Evolutionary conservation across 2,329 filamentous ascomycete species (phyloP).

Genomic region (Chaetomium strumarium): DNA sequence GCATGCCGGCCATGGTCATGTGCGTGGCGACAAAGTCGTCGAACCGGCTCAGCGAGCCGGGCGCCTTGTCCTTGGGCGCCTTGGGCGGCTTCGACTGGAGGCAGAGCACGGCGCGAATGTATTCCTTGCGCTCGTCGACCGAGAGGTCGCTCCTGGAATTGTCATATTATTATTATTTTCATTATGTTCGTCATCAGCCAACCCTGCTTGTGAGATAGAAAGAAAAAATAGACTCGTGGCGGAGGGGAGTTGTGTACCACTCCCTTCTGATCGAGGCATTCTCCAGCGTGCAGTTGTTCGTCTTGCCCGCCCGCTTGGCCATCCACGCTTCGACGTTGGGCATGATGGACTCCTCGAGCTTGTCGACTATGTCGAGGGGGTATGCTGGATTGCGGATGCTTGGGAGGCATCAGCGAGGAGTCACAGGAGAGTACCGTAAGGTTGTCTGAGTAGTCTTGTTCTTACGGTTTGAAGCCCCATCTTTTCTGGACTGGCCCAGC

Average conservation of each 20-base stretch:
- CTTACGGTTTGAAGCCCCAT: conserved; percentile 10
- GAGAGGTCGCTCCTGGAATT: conserved; percentile 27
- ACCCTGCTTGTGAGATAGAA: no score
- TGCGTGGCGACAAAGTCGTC: conserved; percentile 33
- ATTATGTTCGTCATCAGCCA: background rate
- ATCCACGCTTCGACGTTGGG: conserved; percentile 27
- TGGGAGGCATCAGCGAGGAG: no score
- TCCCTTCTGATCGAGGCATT: conserved; percentile 26
- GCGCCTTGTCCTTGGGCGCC: conserved; percentile 22
- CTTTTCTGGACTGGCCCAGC: conserved; percentile 2
- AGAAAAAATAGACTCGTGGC: no score
- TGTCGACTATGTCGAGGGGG: conserved; percentile 27
- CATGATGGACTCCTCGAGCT: conserved; percentile 26
- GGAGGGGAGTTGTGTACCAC: no score
- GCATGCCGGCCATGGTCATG: conserved; percentile 25
- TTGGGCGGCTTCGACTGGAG: conserved; percentile 26
- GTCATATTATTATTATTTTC: no score
- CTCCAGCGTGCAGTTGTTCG: conserved; percentile 28
- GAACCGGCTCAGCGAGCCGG: conserved; percentile 25
- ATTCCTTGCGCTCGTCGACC: conserved; percentile 23
- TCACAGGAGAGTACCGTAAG: no score
- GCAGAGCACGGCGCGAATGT: conserved; percentile 26
- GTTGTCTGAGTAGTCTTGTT: background rate
- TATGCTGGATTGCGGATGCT: conserved; percentile 25
- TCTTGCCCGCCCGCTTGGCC: conserved; percentile 24